Base-by-base conservation (phyloP, 2,329 filamentous ascomycete genomes). In the Claviceps fusiformis region DNA sequence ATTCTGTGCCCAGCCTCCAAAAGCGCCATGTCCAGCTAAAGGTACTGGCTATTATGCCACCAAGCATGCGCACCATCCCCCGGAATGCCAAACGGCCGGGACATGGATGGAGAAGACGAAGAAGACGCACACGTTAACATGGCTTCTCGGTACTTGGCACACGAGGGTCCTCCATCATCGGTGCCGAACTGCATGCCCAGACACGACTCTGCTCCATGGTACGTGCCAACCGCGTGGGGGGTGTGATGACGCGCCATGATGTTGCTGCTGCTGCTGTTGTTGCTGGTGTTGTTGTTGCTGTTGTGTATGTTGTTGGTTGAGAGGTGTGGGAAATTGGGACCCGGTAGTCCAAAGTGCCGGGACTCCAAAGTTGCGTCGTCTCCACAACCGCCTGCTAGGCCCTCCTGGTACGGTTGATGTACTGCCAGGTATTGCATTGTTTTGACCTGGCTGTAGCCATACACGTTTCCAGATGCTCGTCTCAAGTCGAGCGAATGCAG, bases 1-100 rank as follows among this genome's bases (percentile, higher is more conserved):
- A 17, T 39, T 17, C 6, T 39, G 37, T 39, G 24, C 29, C 33
- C 41, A 24, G 15, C 24, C 19, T 29, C 41, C 24, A 39, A 29
- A 39, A n/a, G n/a, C n/a, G 33, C 45, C 19, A 39, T 50, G 41
- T 47, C n/a, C 52, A 39, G 33, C 52, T 54, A 54, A 24, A 54
- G 52, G 52, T 29, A 33, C 35, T 47, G 45, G 24, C 19, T 17
- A 24, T 37, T 27, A 48, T 54, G 37, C 55, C 55, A 39, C 13
- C 37, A 39, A 15, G 11, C 37, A 17, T 39, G 49, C 39, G 48
- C 10, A 43, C 41, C 24, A 15, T 19, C 52, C 15, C 46, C 17
- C n/a, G 53, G 31, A 17, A 17, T 24, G 8, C 54, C 35, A 31
- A 54, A 50, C 37, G 43, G 35, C 46, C 46, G 50, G 15, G 45